A percentile compares a stretch with the other conserved stretches of the same genome.
These are phyloP conservation scores for Pseudocercospora fijiensis DNA, from an alignment of 2,329 filamentous ascomycete species.

Conservation along the genomic window DNA sequence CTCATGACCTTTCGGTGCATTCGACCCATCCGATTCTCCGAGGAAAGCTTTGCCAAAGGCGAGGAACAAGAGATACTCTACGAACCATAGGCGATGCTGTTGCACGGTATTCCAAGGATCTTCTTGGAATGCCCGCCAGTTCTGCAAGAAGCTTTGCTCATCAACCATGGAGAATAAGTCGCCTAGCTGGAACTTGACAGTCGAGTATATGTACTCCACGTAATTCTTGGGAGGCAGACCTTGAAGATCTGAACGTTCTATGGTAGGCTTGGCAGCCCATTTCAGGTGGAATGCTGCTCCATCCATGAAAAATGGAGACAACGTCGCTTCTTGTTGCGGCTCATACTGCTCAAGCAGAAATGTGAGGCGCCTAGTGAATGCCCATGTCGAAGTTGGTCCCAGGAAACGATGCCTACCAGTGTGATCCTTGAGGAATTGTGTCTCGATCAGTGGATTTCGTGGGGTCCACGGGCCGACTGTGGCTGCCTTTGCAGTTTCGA, in stretches of 20 bases:
- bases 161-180: conserved; percentile 58
- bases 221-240: conserved; percentile 54
- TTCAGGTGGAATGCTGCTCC: conserved; percentile 53
- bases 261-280: conserved; percentile 47
- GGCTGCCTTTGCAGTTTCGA: neutral
- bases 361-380: conserved; percentile 50
- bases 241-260: conserved; percentile 37
- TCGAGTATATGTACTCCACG: conserved; percentile 55
- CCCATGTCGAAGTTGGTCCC: conserved; percentile 59
- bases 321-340: conserved; percentile 45
- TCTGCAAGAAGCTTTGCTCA: conserved; percentile 52
- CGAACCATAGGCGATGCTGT: conserved; percentile 49
- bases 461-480: conserved; percentile 4
- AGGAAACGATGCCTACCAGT: conserved; percentile 47
- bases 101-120: conserved; percentile 28
- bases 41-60: conserved; percentile 57
- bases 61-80: conserved; percentile 55
- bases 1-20: conserved; percentile 40
- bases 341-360: conserved; percentile 50
- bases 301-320: conserved; percentile 53
- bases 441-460: conserved; percentile 7
- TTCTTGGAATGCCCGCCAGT: conserved; percentile 46
- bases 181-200: conserved; percentile 57
- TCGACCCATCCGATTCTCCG: conserved; percentile 9
- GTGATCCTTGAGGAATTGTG: conserved; percentile 7